Evolutionary conservation across 2,329 filamentous ascomycete genomes (phyloP).

Genomic region (Capronia coronata): DNA sequence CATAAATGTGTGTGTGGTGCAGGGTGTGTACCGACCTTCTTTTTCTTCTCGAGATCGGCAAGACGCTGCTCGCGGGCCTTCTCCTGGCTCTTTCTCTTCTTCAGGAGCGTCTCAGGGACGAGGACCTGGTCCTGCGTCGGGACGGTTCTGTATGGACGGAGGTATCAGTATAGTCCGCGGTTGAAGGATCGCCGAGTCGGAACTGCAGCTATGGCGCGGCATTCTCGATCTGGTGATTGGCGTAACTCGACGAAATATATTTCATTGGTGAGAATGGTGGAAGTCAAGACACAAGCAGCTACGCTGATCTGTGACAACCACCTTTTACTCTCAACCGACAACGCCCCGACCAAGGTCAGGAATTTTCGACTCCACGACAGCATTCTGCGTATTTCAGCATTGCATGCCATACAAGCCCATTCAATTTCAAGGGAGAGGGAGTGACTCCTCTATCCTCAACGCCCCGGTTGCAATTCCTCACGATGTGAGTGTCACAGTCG

Average conservation of each 20-base stretch:
- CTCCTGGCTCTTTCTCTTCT: conserved; percentile 99
- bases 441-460: conserved; percentile 65
- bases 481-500: conserved; percentile 32
- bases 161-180: conserved; percentile 72
- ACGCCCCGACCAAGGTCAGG: conserved; percentile 58
- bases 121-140: conserved; percentile 92
- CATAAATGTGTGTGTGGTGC: conserved; percentile 36
- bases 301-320: conserved; percentile 24
- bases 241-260: conserved; percentile 73
- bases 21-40: conserved; percentile 63
- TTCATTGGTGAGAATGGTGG: conserved; percentile 63
- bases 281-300: conserved; percentile 11
- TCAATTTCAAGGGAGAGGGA: conserved; percentile 69
- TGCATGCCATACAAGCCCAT: conserved; percentile 51
- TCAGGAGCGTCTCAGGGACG: conserved; percentile 98
- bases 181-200: conserved; percentile 73
- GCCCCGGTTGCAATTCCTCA: conserved; percentile 48
- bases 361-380: conserved; percentile 31
- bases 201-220: conserved; percentile 87
- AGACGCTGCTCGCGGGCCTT: conserved; percentile 89
- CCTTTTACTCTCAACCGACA: conserved; percentile 63
- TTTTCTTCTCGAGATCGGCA: conserved; percentile 75
- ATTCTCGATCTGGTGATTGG: conserved; percentile 69
- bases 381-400: conserved; percentile 14
- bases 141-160: conserved; percentile 60